A percentile compares a stretch with the other conserved stretches of the same genome.
These are phyloP conservation scores for Suzukiozyma palmioleophila DNA, from an alignment of 1,139 yeast genomes.

Conservation along the genomic window DNA sequence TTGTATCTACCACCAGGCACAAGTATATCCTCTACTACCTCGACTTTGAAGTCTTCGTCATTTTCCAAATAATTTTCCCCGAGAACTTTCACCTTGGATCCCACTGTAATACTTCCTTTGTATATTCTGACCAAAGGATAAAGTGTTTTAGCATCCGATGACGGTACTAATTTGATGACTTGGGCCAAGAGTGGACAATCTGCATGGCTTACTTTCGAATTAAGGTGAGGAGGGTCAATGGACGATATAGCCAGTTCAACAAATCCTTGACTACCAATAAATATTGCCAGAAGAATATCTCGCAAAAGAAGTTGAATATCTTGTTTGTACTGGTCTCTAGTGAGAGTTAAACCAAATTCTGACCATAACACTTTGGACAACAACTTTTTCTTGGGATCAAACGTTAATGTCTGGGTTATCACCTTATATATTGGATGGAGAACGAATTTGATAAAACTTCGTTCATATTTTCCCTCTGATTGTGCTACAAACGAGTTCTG, in stretches of 20 bases:
- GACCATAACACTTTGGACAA: constrained; percentile 37
- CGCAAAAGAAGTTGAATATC: constrained; percentile 60
- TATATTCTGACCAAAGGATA: constrained; percentile 58
- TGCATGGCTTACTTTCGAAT: not conserved
- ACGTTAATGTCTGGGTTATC: constrained; percentile 56
- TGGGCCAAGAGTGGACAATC: constrained; percentile 16
- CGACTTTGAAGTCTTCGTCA: constrained; percentile 49
- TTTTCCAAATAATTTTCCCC: constrained; percentile 54
- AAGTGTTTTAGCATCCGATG: constrained; percentile 43
- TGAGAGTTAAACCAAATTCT: constrained; percentile 42
- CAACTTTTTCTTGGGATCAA: constrained; percentile 40
- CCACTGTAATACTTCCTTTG: constrained; percentile 52
- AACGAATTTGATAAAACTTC: constrained; percentile 67
- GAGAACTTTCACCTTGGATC: constrained; percentile 48
- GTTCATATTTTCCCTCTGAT: constrained; percentile 23
- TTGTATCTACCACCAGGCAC: constrained; percentile 72
- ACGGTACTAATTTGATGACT: constrained; percentile 57
- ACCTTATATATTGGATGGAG: constrained; percentile 80
- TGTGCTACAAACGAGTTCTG: constrained; percentile 42
- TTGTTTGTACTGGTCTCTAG: constrained; percentile 33
- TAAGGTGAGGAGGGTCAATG: constrained; percentile 39
- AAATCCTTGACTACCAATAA: constrained; percentile 50
- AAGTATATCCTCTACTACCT: constrained; percentile 45
- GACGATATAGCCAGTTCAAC: constrained; percentile 42
- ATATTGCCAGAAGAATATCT: constrained; percentile 50